phyloP scores from a whole-genome alignment of 2,329 filamentous ascomycete species.

The Colletotrichum chrysophilum region DNA sequence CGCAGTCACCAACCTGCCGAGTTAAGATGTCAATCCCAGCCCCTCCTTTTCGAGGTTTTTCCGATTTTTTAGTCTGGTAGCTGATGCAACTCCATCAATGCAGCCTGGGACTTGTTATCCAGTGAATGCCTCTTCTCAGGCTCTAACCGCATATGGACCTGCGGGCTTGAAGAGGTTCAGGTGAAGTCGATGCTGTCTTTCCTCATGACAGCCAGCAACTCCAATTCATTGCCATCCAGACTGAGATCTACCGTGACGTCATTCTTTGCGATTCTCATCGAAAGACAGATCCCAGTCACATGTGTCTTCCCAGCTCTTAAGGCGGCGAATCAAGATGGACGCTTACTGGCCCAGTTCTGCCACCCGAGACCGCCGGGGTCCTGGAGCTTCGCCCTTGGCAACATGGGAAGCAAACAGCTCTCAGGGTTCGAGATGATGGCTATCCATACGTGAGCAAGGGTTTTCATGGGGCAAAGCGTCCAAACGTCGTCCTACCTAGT shows the following conservation, averaged over 20 bases:
- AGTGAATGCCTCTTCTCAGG: not conserved
- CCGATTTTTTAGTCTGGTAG: not conserved
- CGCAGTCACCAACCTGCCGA: not conserved
- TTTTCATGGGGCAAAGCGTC: not conserved
- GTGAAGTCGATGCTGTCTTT: not conserved
- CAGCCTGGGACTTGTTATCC: not conserved
- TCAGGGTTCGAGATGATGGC: not conserved
- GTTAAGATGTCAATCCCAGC: slow-evolving; percentile 1
- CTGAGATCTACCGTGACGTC: not conserved
- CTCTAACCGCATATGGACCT: not conserved
- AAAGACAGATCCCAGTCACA: not conserved
- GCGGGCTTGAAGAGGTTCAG: not conserved
- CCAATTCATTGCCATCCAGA: not conserved
- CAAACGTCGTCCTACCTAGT: not conserved
- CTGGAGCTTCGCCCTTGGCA: not conserved
- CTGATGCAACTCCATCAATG: not conserved
- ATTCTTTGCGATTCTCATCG: not conserved
- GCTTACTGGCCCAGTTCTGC: not conserved
- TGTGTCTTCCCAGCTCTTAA: not conserved
- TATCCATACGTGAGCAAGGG: not conserved
- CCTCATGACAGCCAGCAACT: not conserved
- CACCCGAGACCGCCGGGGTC: not conserved
- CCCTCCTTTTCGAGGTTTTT: slow-evolving; percentile 11
- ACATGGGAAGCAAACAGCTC: not conserved
- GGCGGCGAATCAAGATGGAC: not conserved